Evolutionary conservation across 495 filamentous ascomycete genomes (phyloP), one percentile per base, ranked within the genome.

Genomic region (Hyphodiscus hymeniophilus): DNA sequence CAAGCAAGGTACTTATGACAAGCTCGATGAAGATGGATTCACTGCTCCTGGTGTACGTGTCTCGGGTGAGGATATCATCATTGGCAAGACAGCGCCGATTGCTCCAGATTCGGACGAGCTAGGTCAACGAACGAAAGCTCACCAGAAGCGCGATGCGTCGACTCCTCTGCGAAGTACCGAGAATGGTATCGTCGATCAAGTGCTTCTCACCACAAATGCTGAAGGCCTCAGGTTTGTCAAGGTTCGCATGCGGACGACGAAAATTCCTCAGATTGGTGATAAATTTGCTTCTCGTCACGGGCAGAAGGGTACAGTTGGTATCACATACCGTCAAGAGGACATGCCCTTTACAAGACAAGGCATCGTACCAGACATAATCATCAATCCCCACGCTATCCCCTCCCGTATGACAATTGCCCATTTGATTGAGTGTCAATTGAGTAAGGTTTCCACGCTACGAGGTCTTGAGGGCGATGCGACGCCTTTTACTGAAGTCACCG

Each of bases 341-440:
- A 99, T 99, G 92, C 94, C 94, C 0, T 99, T 97, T 66, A 94
- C 89, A 4, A 71, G 80, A 34, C 87, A 96, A 65, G 92, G 92
- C 54, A 77, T 97, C 42, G 82, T 82, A 1, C 92, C 92, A 1
- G 92, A 99, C 64, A 70, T 99, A 45, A 96, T 99, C 65, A 97
- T 99, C 76, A 99, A 99, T 61, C 92, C 92, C 0, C 92, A 99
- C 76, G 92, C 94, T 65, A 97, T 99, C 76, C 92, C 92, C 1
- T 99, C 92, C 12, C 92, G 92, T 75, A 99, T 99, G 92, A 99
- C 92, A 0, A 97, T 97, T 74, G 92, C 94, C 50, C 94, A 99
- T 75, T 88, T 99, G 76, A 94, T 99, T 65, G 92, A 99, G 69
- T 97, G 92, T 74, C 79, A 95, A 60, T 78, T 97, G 34, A 91